These are phyloP conservation scores for Blastomyces emzantsi DNA, from an alignment of 2,329 filamentous ascomycete genomes.

Conservation along the genomic window DNA sequence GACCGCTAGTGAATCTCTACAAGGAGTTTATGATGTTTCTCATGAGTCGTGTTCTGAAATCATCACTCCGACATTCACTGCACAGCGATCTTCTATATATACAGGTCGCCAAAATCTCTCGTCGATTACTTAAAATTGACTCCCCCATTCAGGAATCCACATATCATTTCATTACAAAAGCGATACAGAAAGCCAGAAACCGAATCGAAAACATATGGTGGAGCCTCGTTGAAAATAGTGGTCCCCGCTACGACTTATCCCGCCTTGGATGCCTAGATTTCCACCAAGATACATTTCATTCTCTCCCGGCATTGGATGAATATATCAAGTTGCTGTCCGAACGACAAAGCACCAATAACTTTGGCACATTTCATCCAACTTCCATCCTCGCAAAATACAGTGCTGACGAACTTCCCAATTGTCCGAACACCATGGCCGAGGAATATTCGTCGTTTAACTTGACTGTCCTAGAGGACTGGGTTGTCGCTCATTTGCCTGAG, in stretches of 20 bases:
- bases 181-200: slow-evolving; percentile 8
- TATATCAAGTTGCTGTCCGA: slow-evolving; percentile 11
- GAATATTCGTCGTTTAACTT: slow-evolving; percentile 24
- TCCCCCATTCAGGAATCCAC: slow-evolving; percentile 11
- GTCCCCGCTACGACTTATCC: neutral
- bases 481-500: slow-evolving; percentile 29
- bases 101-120: slow-evolving; percentile 37
- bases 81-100: slow-evolving; percentile 25
- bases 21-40: slow-evolving; percentile 46
- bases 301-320: slow-evolving; percentile 13
- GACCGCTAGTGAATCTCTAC: slow-evolving; percentile 38
- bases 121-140: slow-evolving; percentile 34
- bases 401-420: neutral
- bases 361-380: slow-evolving; percentile 1
- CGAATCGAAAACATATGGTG: neutral
- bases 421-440: slow-evolving; percentile 14
- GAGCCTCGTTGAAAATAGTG: neutral
- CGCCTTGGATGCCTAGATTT: neutral
- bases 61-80: slow-evolving; percentile 13
- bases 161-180: slow-evolving; percentile 12
- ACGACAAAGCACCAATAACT: slow-evolving; percentile 8
- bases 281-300: neutral
- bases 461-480: slow-evolving; percentile 44
- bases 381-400: neutral
- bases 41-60: slow-evolving; percentile 30